Base-by-base conservation (phyloP, 768 basidiomycete genomes). In the Amyloporia xantha region DNA sequence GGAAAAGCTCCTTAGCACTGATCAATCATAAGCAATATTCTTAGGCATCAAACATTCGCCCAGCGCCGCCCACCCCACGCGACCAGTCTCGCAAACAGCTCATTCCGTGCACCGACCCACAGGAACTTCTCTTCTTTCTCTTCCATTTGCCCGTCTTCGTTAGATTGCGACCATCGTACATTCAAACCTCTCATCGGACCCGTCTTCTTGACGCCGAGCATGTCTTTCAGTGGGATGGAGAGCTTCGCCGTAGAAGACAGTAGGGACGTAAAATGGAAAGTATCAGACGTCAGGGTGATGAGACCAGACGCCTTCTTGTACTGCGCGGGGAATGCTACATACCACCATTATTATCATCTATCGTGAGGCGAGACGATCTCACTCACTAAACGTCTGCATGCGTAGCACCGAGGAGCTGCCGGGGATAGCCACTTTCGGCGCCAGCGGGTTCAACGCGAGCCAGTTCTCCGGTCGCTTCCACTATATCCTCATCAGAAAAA, bases 81-180 rank as follows among this genome's bases (percentile, higher is more conserved):
- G 15, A 84, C 70, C 11, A 86, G 71, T 50, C 82, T 65, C 38
- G 79, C 79, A 61, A 86, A 85, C 15, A 86, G 60, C 41, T 85
- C 83, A 61, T 86, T 81, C 4, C 83, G 75, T 21, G 66, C 70
- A 26, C 75, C 76, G 33, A 85, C 71, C 78, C 80, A 82, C 15
- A 65, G 52, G 57, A 86, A 83, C 54, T 65, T 76, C 44, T 78
- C 81, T 47, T 77, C 75, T 46, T 65, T 71, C 49, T 70, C 70
- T 26, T 60, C 62, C 13, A 57, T 61, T n/a, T 54, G 50, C 11
- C 60, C 68, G 13, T 67, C 64, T 5, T 51, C 24, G 5, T 47
- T 48, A 21, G 57, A 55, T 4, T 66, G 59, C 33, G 46, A 51
- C 74, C 76, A 82, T 39, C 62, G 62, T 20, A 86, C 60, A 12